Evolutionary conservation across 441 rosid genomes (phyloP).

Genomic region (Flueggea neowawraea): DNA sequence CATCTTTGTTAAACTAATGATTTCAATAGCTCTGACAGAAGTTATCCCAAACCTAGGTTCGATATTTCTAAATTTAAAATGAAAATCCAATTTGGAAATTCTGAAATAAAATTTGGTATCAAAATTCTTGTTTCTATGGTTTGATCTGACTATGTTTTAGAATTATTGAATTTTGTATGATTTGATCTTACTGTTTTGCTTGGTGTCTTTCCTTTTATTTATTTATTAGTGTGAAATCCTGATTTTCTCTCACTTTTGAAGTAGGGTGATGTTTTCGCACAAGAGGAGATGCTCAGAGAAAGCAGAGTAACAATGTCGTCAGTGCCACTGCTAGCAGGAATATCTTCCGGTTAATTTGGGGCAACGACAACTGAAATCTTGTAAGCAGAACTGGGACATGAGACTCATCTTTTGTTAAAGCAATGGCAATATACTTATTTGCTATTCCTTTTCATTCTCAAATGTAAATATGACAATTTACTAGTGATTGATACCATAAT

Average conservation of each 20-base stretch:
- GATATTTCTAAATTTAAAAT: background rate
- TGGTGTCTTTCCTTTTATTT: background rate
- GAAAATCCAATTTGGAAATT: too few relatives aligned
- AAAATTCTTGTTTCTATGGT: too few relatives aligned
- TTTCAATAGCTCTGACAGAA: too few relatives aligned
- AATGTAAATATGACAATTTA: background rate
- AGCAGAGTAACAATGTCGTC: constrained; percentile 55
- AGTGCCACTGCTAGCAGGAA: constrained; percentile 64
- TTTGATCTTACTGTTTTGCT: background rate
- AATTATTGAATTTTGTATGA: too few relatives aligned
- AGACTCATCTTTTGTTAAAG: constrained; percentile 1
- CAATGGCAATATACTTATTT: constrained; percentile 14
- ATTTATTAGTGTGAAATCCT: too few relatives aligned
- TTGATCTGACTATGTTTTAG: too few relatives aligned
- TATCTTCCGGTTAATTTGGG: constrained; percentile 74
- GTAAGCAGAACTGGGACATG: background rate
- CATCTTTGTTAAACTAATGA: too few relatives aligned
- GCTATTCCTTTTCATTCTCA: background rate
- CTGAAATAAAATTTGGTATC: too few relatives aligned
- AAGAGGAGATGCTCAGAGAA: constrained; percentile 73
- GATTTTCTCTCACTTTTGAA: constrained; percentile 10
- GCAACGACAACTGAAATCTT: constrained; percentile 9
- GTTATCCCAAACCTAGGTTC: too few relatives aligned
- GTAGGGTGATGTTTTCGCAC: constrained; percentile 73
- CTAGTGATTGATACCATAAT: background rate